phyloP scores from a whole-genome alignment of 2,329 filamentous ascomycete species.

The Ophiognomonia clavigignenti-juglandacearum region DNA sequence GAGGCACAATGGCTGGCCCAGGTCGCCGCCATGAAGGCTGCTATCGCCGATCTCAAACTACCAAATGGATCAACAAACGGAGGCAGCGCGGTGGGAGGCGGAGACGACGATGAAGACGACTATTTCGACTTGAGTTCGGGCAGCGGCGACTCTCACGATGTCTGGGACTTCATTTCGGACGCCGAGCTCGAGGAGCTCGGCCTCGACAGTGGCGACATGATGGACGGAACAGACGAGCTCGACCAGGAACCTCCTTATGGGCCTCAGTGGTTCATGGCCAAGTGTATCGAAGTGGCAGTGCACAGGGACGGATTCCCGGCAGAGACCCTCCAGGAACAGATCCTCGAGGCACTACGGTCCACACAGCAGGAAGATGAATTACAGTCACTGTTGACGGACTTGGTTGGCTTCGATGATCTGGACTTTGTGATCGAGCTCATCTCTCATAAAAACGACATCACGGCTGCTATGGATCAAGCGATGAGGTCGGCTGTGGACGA shows the following conservation, averaged over 20 bases:
- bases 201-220: conserved; percentile 35
- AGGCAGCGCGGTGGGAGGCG: conserved; percentile 49
- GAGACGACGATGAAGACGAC: conserved; percentile 58
- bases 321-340: conserved; percentile 70
- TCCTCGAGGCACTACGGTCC: conserved; percentile 68
- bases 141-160: conserved; percentile 67
- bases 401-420: conserved; percentile 88
- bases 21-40: conserved; percentile 78
- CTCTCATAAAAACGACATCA: conserved; percentile 65
- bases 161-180: conserved; percentile 89
- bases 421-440: conserved; percentile 93
- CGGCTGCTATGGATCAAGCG: conserved; percentile 33
- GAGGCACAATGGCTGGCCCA: conserved; percentile 76
- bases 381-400: conserved; percentile 84
- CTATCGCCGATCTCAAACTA: conserved; percentile 68
- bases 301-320: conserved; percentile 63
- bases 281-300: conserved; percentile 62
- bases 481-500: conserved; percentile 24
- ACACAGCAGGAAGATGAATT: conserved; percentile 72
- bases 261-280: conserved; percentile 64
- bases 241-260: conserved; percentile 38
- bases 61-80: conserved; percentile 34
- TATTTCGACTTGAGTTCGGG: conserved; percentile 45
- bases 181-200: conserved; percentile 58
- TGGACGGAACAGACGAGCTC: conserved; percentile 31